Percentiles rank a stretch among this genome's conserved stretches.
Evolutionary conservation across 805 yeast genomes (phyloP).

Genomic region (Cephaloascus fragrans): DNA sequence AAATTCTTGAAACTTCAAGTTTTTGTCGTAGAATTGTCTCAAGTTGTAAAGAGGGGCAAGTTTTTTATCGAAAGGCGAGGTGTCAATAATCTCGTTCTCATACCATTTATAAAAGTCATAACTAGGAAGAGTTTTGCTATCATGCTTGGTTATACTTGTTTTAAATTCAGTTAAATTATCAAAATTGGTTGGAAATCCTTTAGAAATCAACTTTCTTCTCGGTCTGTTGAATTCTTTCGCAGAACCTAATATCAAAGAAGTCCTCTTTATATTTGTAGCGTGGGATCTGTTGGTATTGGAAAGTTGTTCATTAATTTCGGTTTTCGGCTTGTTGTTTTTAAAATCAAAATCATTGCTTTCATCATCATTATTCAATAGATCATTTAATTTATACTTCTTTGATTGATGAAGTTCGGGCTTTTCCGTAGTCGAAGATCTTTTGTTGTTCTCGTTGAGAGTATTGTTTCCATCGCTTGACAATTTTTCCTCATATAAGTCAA

Average conservation of each 20-base stretch:
- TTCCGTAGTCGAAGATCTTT: slow-evolving; percentile 1
- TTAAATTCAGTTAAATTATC: slow-evolving; percentile 38
- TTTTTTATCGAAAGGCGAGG: slow-evolving; percentile 23
- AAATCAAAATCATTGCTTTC: slow-evolving; percentile 3
- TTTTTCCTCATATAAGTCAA: slow-evolving; percentile 10
- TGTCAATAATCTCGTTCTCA: slow-evolving; percentile 27
- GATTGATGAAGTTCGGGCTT: slow-evolving; percentile 1
- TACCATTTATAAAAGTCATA: slow-evolving; percentile 39
- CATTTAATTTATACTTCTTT: background rate
- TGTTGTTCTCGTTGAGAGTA: slow-evolving; percentile 4
- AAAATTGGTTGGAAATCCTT: slow-evolving; percentile 42
- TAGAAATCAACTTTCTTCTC: slow-evolving; percentile 31
- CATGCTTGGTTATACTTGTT: slow-evolving; percentile 23
- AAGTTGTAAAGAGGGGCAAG: slow-evolving; percentile 44
- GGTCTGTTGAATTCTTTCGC: slow-evolving; percentile 34
- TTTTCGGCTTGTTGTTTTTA: background rate
- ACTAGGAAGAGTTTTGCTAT: slow-evolving; percentile 20
- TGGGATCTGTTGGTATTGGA: background rate
- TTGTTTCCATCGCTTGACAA: slow-evolving; percentile 6
- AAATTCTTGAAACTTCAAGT: slow-evolving; percentile 28
- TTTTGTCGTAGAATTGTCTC: slow-evolving; percentile 50
- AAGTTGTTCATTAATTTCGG: background rate
- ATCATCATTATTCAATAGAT: background rate
- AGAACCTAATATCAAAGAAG: slow-evolving; percentile 36
- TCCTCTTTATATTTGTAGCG: background rate